Conservation (phyloP, 768 basidiomycete species). For the Suillus luteus region DNA sequence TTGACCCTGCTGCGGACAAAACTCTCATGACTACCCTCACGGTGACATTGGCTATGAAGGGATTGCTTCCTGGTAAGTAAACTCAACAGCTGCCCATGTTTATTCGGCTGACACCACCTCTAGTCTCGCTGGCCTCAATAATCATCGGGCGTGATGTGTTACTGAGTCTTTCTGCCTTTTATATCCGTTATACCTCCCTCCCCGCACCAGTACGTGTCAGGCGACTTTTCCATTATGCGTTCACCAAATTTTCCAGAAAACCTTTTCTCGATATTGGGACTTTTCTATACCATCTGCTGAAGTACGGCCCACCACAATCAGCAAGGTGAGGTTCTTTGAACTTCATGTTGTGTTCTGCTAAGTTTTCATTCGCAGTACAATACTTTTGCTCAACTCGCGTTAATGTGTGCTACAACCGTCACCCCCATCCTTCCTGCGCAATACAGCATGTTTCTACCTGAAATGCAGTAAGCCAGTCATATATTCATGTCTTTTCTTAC, state of each 20-base stretch:
- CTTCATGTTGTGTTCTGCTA: neutral
- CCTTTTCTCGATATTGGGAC: slow-evolving; percentile 92
- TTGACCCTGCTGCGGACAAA: slow-evolving; percentile 98
- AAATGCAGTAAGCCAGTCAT: slow-evolving; percentile 66
- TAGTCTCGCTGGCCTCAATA: slow-evolving; percentile 83
- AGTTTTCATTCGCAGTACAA: slow-evolving; percentile 62
- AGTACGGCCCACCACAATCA: slow-evolving; percentile 90
- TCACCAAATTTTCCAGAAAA: slow-evolving; percentile 62
- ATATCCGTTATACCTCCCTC: slow-evolving; percentile 88
- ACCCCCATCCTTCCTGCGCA: slow-evolving; percentile 74
- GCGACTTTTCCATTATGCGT: slow-evolving; percentile 6
- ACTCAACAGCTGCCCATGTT: neutral
- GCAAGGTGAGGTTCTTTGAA: slow-evolving; percentile 59
- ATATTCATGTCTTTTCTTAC: slow-evolving; percentile 1
- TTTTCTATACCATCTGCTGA: slow-evolving; percentile 95
- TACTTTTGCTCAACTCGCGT: slow-evolving; percentile 84
- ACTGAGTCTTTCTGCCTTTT: slow-evolving; percentile 87
- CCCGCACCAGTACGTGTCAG: slow-evolving; percentile 66
- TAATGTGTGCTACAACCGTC: slow-evolving; percentile 90
- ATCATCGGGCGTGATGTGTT: slow-evolving; percentile 90
- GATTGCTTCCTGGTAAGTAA: slow-evolving; percentile 76
- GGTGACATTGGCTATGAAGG: slow-evolving; percentile 80
- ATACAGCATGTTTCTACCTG: slow-evolving; percentile 54
- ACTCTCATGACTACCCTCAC: slow-evolving; percentile 92
- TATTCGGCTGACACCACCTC: neutral